Percentiles rank a stretch among this genome's conserved stretches.
These are phyloP conservation scores for Syzygium aromaticum DNA, from an alignment of 345 rosid genomes.

Conservation along the genomic window DNA sequence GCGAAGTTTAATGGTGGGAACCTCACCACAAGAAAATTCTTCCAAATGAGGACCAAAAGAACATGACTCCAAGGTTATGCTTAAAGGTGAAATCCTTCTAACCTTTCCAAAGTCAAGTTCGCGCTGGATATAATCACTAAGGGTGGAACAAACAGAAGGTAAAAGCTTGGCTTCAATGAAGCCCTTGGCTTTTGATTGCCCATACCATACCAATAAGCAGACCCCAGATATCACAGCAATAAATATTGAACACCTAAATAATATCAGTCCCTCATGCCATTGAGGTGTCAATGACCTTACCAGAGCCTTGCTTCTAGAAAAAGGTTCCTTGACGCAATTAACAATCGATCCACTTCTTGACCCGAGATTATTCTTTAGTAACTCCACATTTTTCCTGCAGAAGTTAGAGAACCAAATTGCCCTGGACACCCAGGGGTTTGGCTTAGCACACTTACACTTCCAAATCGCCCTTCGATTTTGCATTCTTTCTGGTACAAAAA, in stretches of 20 bases:
- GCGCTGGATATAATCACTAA: slow-evolving; percentile 70
- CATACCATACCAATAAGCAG: slow-evolving; percentile 84
- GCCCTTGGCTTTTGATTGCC: slow-evolving; percentile 60
- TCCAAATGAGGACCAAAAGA: slow-evolving; percentile 68
- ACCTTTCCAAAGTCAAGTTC: slow-evolving; percentile 82
- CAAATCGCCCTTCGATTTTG: slow-evolving; percentile 17
- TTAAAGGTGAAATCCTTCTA: slow-evolving; percentile 72
- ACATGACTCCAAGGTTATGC: slow-evolving; percentile 73
- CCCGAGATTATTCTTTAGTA: slow-evolving; percentile 52
- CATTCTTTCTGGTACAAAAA: slow-evolving; percentile 14
- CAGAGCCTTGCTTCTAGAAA: slow-evolving; percentile 45
- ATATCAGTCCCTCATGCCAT: slow-evolving; percentile 69
- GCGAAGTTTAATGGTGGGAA: slow-evolving; percentile 68
- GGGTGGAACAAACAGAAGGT: slow-evolving; percentile 75
- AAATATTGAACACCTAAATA: slow-evolving; percentile 75
- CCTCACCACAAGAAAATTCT: slow-evolving; percentile 93
- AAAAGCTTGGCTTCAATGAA: slow-evolving; percentile 73
- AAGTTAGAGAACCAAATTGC: slow-evolving; percentile 54
- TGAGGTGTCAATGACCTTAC: slow-evolving; percentile 54
- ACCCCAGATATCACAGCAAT: slow-evolving; percentile 71
- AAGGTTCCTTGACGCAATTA: slow-evolving; percentile 55
- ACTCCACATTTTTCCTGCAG: slow-evolving; percentile 56
- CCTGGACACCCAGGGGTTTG: slow-evolving; percentile 56
- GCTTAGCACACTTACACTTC: slow-evolving; percentile 37
- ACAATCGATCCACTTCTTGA: slow-evolving; percentile 45